phyloP scores from a whole-genome alignment of 1,139 yeast genomes.

The Nakaseomyces nivariensis region DNA sequence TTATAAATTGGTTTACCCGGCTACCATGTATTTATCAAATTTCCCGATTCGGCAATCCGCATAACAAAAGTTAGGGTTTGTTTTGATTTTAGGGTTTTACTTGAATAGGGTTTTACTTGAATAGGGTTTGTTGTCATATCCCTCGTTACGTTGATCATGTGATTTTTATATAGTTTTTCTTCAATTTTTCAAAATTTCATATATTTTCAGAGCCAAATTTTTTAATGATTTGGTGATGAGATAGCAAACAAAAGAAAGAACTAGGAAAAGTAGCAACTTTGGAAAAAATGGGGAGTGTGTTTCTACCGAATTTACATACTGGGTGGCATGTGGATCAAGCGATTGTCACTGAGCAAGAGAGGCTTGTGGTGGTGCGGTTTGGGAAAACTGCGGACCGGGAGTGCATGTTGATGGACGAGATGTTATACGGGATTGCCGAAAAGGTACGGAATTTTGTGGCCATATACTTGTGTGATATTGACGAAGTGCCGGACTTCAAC shows the following conservation, averaged over 20 bases:
- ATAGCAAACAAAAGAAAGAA: not conserved
- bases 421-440: slow-evolving; percentile 69
- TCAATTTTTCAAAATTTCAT: not conserved
- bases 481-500: slow-evolving; percentile 84
- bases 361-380: slow-evolving; percentile 79
- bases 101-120: not conserved
- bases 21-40: not conserved
- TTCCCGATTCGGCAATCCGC: not conserved
- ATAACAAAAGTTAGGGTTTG: not conserved
- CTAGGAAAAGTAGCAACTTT: not conserved
- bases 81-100: not conserved
- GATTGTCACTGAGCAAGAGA: slow-evolving; percentile 70
- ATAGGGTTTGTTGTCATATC: not conserved
- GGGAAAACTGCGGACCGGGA: slow-evolving; percentile 58
- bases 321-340: slow-evolving; percentile 99
- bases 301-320: slow-evolving; percentile 74
- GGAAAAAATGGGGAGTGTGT: slow-evolving; percentile 64
- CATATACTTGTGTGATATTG: slow-evolving; percentile 78
- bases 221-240: not conserved
- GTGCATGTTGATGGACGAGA: slow-evolving; percentile 87
- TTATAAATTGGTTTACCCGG: not conserved
- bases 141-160: too few species aligned
- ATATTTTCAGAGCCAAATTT: not conserved
- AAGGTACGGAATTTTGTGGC: slow-evolving; percentile 82
- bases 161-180: not conserved